Evolutionary conservation across 208 protist species (phyloP), one percentile per base, ranked within the genome.

Genomic region (Phytomonas sp.): DNA sequence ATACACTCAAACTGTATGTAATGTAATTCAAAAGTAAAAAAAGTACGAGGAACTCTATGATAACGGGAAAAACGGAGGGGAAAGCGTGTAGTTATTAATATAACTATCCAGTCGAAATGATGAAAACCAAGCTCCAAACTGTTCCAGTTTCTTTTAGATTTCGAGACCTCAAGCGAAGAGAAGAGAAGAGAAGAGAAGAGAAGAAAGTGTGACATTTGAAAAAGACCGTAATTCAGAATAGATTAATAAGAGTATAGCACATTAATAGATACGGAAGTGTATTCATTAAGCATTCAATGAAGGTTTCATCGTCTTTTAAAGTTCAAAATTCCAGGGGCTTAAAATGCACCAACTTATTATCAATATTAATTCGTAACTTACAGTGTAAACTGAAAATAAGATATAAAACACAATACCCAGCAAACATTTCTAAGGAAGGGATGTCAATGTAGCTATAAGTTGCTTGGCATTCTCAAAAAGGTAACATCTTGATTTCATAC

Each of bases 11-110:
- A 60, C 20, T 8, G 61, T 46, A 65, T n/a, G 36, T 51, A 37
- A 65, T 51, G 23, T 7, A 65, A 53, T 51, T 13, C 20, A 23
- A 20, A 20, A 17, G 13, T 23, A 64, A 64, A 64, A 64, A 64
- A 20, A 65, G 20, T 46, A 65, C n/a, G 5, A 8, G 36, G 33
- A 65, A 65, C 36, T 51, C 37, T 65, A 23, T 65, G 61, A 56
- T 7, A 64, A 43, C 23, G 15, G 13, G 15, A 17, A 43, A 63
- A 20, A 20, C 2, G 46, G 20, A 56, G 23, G 26, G 46, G 20
- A 23, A 56, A 26, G 46, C 23, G 20, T 56, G 46, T 7, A 56
- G 46, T 56, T 56, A 56, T 56, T 23, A 56, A 56, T 26, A 56
- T 26, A 56, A 7, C 46, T 56, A 56, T 26, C 0, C 46, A 56